Conservation (phyloP, 192 early-diverging fungal species). For the Glomus cerebriforme region DNA sequence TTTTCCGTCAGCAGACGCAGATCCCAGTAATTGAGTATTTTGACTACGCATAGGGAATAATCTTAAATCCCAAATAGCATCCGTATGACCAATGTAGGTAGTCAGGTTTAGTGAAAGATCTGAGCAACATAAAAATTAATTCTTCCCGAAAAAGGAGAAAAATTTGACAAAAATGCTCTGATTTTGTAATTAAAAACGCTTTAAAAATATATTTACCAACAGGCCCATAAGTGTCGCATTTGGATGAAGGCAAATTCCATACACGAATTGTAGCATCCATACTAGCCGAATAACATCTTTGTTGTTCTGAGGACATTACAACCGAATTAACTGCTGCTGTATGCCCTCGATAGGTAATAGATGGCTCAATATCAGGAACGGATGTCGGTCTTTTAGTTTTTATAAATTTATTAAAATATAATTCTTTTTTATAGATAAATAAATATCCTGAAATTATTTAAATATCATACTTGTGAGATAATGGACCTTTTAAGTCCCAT, state of each 20-base stretch:
- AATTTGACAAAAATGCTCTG: background rate
- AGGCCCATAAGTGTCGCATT: slow-evolving; percentile 57
- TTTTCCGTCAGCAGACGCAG: slow-evolving; percentile 78
- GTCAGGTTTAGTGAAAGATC: slow-evolving; percentile 56
- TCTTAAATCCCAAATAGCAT: slow-evolving; percentile 83
- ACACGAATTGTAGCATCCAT: slow-evolving; percentile 71
- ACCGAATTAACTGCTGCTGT: slow-evolving; percentile 65
- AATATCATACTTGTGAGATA: slow-evolving; percentile 42
- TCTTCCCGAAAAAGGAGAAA: background rate
- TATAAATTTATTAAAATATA: background rate
- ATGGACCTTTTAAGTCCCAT: slow-evolving; percentile 64
- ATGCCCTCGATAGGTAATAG: slow-evolving; percentile 80
- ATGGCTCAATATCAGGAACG: slow-evolving; percentile 60
- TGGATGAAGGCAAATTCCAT: slow-evolving; percentile 61
- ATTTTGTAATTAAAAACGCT: background rate
- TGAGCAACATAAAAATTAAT: slow-evolving; percentile 30
- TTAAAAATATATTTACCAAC: slow-evolving; percentile 41
- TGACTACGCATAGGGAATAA: slow-evolving; percentile 58
- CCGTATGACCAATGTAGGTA: slow-evolving; percentile 77
- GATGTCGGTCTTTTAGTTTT: background rate
- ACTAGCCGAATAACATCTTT: slow-evolving; percentile 69
- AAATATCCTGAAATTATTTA: background rate
- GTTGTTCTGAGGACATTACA: slow-evolving; percentile 60
- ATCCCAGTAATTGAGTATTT: slow-evolving; percentile 60
- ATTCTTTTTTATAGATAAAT: background rate